Base-by-base conservation (phyloP, 192 early-diverging fungal species). In the Helicostylum pulchrum region DNA sequence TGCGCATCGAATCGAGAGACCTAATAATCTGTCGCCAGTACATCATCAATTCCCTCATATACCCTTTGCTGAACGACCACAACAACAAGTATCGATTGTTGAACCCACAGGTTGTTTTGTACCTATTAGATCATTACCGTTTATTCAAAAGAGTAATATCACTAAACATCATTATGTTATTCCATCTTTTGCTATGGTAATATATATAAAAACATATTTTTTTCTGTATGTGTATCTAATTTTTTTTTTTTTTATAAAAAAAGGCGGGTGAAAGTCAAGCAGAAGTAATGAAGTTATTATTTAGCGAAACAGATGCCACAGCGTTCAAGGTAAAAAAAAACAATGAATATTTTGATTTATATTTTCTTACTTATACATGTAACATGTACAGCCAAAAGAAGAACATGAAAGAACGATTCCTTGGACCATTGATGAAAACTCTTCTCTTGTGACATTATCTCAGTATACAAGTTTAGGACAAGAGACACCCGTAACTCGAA, bases 371-470 rank as follows among this genome's bases (percentile, higher is more conserved):
- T 36, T 56, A 12, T 26, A 26, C 2, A 2, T 26, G 26, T 26
- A 26, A n/a, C 2, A 26, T 26, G 26, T 26, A 21, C 20, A 58
- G 55, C 5, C 55, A 39, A 58, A 43, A 36, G 55, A 43, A 58
- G 55, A 44, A 39, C 43, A 43, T 20, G 55, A 58, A 58, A 58
- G 55, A 58, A 58, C 55, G 10, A 20, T 58, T 2, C 34, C 34
- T 43, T 58, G 55, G 55, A 20, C 2, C 9, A 58, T 58, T 19
- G 8, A 34, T 8, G 10, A 20, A 3, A 58, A 58, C 10, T 42
- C 34, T 21, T 43, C 19, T 8, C 15, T 58, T 58, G 36, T 58
- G 4, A 58, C 56, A 14, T 20, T 58, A 58, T 58, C 36, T 36
- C 56, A 58, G 14, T 32, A 31, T n/a, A 58, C 56, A 58, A 21